Evolutionary conservation across 2,329 filamentous ascomycete species (phyloP), one percentile per base, ranked within the genome.

Genomic region (Karstenula rhodostoma): DNA sequence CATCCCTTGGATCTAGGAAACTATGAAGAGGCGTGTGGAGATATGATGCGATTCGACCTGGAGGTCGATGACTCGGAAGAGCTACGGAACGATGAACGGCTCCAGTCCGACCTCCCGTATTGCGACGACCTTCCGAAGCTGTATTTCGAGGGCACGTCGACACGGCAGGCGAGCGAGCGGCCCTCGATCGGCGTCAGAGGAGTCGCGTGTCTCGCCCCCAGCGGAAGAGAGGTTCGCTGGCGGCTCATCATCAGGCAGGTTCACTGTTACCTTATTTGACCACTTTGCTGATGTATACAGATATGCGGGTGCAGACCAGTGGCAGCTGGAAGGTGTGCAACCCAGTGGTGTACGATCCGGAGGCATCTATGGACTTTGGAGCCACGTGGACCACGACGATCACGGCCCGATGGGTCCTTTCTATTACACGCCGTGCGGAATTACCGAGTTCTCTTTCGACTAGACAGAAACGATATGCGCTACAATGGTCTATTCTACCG

Each of bases 291-390:
- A 57, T 19, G 25, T 7, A 22, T 17, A 3, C 53, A 66, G 67
- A 25, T 70, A 72, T 50, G 65, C 63, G 4, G 67, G 63, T 19
- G 48, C 57, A 25, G 69, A 72, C 57, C 68, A 70, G 32, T 72
- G 69, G 69, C 67, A 69, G 25, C 61, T 72, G 3, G 69, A 72
- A 57, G 69, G 69, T 15, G 64, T 69, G 3, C 69, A 72, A 51
- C 69, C 69, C 8, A 62, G 64, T 22, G 69, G 69, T 13, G 55
- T 70, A 42, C 64, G 69, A 25, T 66, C 67, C 15, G 69, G 69
- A 10, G 62, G 62, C 13, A 66, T 72, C 9, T 72, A 67, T 57
- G 69, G 69, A n/a, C 40, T 70, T 1, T 72, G 69, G 69, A 65
- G 51, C 33, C 66, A 67, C 48, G 63, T 66, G 1, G 65, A 69